Base-by-base conservation (phyloP, 2,329 filamentous ascomycete genomes). In the Chrysoporthe puriensis region DNA sequence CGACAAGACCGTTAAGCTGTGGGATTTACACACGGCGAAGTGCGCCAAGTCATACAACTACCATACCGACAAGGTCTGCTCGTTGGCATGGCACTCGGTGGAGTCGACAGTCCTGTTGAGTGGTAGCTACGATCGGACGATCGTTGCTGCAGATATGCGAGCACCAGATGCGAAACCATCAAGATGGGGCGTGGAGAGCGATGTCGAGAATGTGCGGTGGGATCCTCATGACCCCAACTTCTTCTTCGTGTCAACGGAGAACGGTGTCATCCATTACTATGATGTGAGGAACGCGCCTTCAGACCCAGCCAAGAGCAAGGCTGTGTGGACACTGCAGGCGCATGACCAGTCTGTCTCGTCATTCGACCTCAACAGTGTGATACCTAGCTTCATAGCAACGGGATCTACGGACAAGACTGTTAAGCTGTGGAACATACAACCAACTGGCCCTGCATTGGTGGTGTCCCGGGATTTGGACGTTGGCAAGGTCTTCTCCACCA, bases 41-140 rank as follows among this genome's bases (percentile, higher is more conserved):
- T 97, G 94, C 79, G 96, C 96, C 74, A 96, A 97, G 82, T 97
- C 94, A 57, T 99, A 99, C 84, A 86, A 88, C 18, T 93, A 97
- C 81, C 96, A 99, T 82, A 97, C 93, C 46, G 96, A 97, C 85
- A 99, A 99, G 83, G 94, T 98, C 72, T 99, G 94, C 85, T 93
- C 95, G 32, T 83, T 99, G 66, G 91, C 95, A 72, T 99, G 96
- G 96, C 93, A 98, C 82, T 87, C 92, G 0, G 87, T 85, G 56
- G 92, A 97, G 78, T 89, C 94, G 2, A 97, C 96, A 0, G 89
- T 97, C 26, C 85, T 99, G 34, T 86, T 99, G 69, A 97, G 91
- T 75, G 96, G 96, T 70, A 96, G 93, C 77, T 99, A 98, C 81
- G 96, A 99, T 79, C 90, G 94, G 71, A 98, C 94, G 3, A 86